Evolutionary conservation across 192 early-diverging fungal species (phyloP), one percentile per base, ranked within the genome.

Genomic region (Pilobolus umbonatus): DNA sequence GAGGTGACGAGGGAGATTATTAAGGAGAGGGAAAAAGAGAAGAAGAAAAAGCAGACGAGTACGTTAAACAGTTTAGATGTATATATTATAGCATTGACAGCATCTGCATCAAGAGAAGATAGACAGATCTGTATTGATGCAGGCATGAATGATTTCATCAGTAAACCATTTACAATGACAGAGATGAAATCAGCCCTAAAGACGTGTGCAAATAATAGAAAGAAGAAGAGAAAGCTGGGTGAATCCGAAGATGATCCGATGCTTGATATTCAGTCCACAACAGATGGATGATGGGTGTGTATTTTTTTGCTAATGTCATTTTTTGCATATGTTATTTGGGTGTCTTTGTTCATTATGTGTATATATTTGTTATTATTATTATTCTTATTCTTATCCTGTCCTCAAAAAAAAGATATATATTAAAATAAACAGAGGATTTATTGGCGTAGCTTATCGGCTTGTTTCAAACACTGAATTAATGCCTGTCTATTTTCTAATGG

Each of bases 101-200:
- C 78, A 2, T 80, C 75, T 1, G 78, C 75, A 0, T 73, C 74
- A 61, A 61, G 55, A 24, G 69, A 72, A 24, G 75, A 77, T 52
- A 67, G 76, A 29, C 70, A 80, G 36, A 74, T 69, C 14, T 80
- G 78, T 52, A 75, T 77, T 45, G 72, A 75, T 21, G 78, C 78
- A 1, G 78, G 78, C 0, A 77, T 80, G 78, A 74, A 80, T 30
- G 78, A 77, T 31, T 80, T 73, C 39, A 76, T 80, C 50, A 68
- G 64, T 21, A 80, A 80, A 44, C 78, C 78, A 0, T 77, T 79
- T 50, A 75, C 66, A 1, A 60, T 72, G 51, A 29, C 68, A 31
- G 77, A 79, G 42, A 76, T 79, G 77, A 74, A 74, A 40, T 30
- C 55, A n/a, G 34, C 63, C 4, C 40, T 71, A 8, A 59, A 71